Evolutionary conservation across 441 rosid genomes (phyloP), one percentile per base, ranked within the genome.

Genomic region (Raphanus hybrid): DNA sequence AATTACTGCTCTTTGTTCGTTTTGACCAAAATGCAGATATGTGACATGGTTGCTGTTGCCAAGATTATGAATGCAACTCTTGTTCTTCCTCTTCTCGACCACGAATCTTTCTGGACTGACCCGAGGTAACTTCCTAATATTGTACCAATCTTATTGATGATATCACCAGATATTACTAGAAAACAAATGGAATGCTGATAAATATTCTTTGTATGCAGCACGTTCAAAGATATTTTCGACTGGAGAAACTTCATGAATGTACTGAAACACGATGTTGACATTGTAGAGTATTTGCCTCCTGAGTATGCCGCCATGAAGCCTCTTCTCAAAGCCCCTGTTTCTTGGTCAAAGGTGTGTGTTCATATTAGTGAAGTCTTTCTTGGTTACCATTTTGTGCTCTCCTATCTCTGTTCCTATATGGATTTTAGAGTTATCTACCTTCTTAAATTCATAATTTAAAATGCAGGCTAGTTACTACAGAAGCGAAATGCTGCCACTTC

Each of bases 31-130:
- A 41, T 71, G 66, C 88, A 96, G 98, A 96, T 93, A 70, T 96
- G 98, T 79, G 98, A 93, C 77, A 92, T 96, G 98, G 98, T 96
- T 64, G 99, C 98, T 32, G 84, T 90, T 45, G 98, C 99, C 35
- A 93, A 86, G 88, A 78, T 92, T 41, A 96, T 96, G 98, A 93
- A 96, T 82, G 99, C 96, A 66, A 92, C 97, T 72, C 87, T 93
- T 79, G 97, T 96, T 73, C 96, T 96, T 83, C 99, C 98, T 74
- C 86, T 86, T 58, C 97, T 96, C 6, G 97, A 93, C 81, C 98
- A 92, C 5, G 85, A 90, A 27, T 96, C 99, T 1, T 96, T 93
- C 75, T 96, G 99, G 98, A 92, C 93, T 0, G 98, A 96, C 74
- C 97, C 97, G 11, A 96, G 99, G 99, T 96, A 82, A 64, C 10